Conservation (phyloP, 2,329 filamentous ascomycete genomes). For the Apiospora kogelbergensis region DNA sequence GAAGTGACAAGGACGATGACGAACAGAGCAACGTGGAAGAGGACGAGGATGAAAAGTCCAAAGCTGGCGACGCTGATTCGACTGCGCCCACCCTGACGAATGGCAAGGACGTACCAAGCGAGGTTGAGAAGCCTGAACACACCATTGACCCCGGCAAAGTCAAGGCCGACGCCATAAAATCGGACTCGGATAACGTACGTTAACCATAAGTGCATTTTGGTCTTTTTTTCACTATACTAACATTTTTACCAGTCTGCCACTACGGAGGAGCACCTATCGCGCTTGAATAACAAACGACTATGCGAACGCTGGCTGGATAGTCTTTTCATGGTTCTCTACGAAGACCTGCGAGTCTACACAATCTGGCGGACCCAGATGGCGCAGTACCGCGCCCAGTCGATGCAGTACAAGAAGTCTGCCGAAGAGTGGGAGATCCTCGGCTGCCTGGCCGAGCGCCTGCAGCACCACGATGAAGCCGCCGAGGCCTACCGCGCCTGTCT, state of each 20-base stretch:
- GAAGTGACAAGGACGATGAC: constrained; percentile 36
- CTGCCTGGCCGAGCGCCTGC: constrained; percentile 85
- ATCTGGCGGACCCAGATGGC: constrained; percentile 99
- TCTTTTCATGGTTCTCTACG: constrained; percentile 98
- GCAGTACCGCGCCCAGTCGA: constrained; percentile 87
- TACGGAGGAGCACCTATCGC: constrained; percentile 74
- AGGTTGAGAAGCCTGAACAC: constrained; percentile 76
- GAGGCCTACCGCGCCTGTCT: constrained; percentile 93
- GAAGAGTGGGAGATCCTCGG: constrained; percentile 99
- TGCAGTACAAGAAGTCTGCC: constrained; percentile 94
- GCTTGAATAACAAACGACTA: constrained; percentile 94
- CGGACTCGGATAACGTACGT: constrained; percentile 18
- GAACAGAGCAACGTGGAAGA: constrained; percentile 30
- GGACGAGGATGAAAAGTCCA: constrained; percentile 22
- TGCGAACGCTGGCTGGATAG: constrained; percentile 98
- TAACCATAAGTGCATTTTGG: constrained; percentile 8
- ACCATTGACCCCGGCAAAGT: constrained; percentile 75
- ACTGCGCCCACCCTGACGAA: constrained; percentile 38
- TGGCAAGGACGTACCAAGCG: constrained; percentile 35
- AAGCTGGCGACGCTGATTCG: constrained; percentile 30
- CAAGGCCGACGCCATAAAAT: constrained; percentile 60
- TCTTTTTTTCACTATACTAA: constrained; percentile 18
- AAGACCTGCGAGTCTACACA: constrained; percentile 96
- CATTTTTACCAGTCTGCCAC: constrained; percentile 51
- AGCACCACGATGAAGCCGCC: constrained; percentile 86